Base-by-base conservation (phyloP, 2,329 filamentous ascomycete species). In the Pseudophaeomoniella oleicola region DNA sequence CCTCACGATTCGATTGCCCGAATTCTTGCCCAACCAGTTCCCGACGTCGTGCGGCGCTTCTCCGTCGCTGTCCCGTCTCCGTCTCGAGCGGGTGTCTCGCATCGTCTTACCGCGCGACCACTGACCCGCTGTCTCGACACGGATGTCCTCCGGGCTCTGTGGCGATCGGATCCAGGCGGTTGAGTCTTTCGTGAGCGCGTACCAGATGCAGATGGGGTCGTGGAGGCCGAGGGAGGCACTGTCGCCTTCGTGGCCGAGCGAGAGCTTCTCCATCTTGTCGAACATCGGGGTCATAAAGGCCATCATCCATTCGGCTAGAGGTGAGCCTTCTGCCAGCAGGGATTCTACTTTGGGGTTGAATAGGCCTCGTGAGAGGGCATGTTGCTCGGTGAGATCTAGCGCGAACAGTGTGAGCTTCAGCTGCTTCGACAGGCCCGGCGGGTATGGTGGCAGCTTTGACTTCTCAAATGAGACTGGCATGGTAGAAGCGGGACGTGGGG, bases 81-180 rank as follows among this genome's bases (percentile, higher is more conserved):
- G 60, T 41, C 54, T 60, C 31, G 58, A 60, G 40, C 90, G 71
- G 22, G 75, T 69, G 63, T 98, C 90, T 30, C 86, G 66, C 19
- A 96, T 69, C 51, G 86, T 87, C 78, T 90, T 87, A 1, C 90
- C 88, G 39, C 84, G 69, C 32, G 87, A 93, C 90, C 90, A 98
- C 63, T 96, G 90, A 2, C 88, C 90, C 2, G 72, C 64, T 0
- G 86, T 92, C 61, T 98, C 90, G 30, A 98, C 67, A 14, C 90
- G 72, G 38, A 98, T 79, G 54, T 98, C 90, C 56, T 93, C 81
- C 0, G 66, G 74, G 39, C 55, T 61, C 30, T 69, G 64, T 11
- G 62, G 56, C 1, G 71, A 65, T 12, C 69, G 42, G 38, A 46
- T 51, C 60, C 60, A 64, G 4, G 41, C 38, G 11, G 48, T 39